phyloP scores from a whole-genome alignment of 768 basidiomycete species.

The Termitomyces titanicus region DNA sequence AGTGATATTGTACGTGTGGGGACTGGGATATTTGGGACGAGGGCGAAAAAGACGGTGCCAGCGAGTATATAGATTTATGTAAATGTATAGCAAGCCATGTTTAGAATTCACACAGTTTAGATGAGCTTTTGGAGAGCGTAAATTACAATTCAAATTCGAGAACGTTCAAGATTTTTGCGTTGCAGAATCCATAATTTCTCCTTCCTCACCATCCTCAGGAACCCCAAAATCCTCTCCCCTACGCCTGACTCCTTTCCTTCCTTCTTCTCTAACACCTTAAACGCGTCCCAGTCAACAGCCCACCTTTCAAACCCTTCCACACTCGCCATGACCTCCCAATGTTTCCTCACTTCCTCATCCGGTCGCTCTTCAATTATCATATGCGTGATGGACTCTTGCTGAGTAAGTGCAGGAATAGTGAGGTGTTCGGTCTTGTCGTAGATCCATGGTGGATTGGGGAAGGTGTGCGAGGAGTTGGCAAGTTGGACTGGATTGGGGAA shows the following conservation, averaged over 20 bases:
- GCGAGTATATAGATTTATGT: neutral
- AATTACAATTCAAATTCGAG: neutral
- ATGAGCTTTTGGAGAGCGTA: too few species aligned
- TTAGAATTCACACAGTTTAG: neutral
- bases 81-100: neutral
- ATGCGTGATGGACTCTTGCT: constrained; percentile 48
- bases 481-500: constrained; percentile 23
- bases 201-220: constrained; percentile 34
- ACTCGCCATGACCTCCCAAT: constrained; percentile 41
- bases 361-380: constrained; percentile 51
- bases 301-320: constrained; percentile 30
- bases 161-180: constrained; percentile 16
- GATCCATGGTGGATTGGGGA: constrained; percentile 40
- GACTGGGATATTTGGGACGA: constrained; percentile 81
- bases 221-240: constrained; percentile 16
- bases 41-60: constrained; percentile 45
- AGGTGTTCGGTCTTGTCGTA: constrained; percentile 85
- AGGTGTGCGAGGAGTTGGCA: constrained; percentile 1
- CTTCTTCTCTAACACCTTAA: constrained; percentile 12
- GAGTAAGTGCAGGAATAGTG: constrained; percentile 35
- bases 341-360: constrained; percentile 15
- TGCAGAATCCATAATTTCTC: constrained; percentile 51
- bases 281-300: constrained; percentile 23
- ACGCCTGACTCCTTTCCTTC: neutral
- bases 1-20: constrained; percentile 90